A percentile compares a stretch with the other conserved stretches of the same genome.
phyloP scores from a whole-genome alignment of 2,329 filamentous ascomycete genomes.

The Thielaviopsis musarum region DNA sequence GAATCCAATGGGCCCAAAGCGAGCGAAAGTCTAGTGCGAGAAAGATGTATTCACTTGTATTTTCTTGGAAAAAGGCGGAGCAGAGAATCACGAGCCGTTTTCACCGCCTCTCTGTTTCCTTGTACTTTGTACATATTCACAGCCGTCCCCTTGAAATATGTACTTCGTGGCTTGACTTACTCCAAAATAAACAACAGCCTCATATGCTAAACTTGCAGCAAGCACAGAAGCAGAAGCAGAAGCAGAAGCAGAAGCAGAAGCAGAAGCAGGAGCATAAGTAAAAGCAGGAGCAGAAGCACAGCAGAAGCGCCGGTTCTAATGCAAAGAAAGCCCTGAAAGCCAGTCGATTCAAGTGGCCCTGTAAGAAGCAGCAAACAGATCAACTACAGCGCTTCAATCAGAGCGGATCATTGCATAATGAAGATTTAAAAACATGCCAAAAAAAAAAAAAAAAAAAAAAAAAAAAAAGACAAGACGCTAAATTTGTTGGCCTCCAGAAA shows the following conservation, averaged over 20 bases:
- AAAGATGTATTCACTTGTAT: not conserved
- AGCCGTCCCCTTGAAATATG: no score
- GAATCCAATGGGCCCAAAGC: not conserved
- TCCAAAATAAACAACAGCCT: no score
- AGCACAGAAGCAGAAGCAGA: not conserved
- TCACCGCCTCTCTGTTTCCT: no score
- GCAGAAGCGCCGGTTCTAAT: not conserved
- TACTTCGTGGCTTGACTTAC: no score
- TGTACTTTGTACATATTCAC: no score
- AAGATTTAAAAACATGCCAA: no score
- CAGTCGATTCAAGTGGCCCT: not conserved
- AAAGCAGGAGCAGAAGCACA: not conserved
- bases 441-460: not conserved
- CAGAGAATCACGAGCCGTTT: no score
- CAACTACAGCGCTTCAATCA: not conserved
- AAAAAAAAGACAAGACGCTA: no score
- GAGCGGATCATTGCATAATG: not conserved
- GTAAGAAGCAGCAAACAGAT: not conserved
- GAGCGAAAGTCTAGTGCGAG: not conserved
- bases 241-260: not conserved
- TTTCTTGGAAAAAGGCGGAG: no score
- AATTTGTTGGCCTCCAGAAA: not conserved
- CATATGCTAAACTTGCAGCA: no score
- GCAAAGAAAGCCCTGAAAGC: not conserved
- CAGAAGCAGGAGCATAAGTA: not conserved